These are phyloP conservation scores for Inga oerstediana DNA, from an alignment of 306 rosid genomes.

Conservation along the genomic window DNA sequence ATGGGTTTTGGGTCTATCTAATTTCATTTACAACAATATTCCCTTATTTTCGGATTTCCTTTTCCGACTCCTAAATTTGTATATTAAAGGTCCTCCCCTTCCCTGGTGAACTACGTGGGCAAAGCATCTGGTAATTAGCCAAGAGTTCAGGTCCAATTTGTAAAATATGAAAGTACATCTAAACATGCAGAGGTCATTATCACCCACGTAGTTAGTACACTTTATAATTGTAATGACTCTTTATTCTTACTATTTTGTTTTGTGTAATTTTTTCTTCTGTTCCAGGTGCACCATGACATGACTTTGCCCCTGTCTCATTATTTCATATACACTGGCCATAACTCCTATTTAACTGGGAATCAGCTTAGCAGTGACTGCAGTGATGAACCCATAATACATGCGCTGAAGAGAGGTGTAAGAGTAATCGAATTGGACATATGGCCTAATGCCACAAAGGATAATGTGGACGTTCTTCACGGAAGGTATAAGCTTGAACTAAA, in stretches of 20 bases:
- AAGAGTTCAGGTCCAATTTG: neutral
- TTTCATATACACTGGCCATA: slow-evolving; percentile 91
- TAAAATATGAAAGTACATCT: neutral
- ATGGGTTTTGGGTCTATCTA: neutral
- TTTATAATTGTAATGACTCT: slow-evolving; percentile 1
- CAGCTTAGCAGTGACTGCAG: slow-evolving; percentile 98
- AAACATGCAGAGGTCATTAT: neutral
- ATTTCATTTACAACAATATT: neutral
- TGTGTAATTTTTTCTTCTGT: slow-evolving; percentile 25
- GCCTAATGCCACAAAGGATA: slow-evolving; percentile 86
- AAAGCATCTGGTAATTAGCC: neutral
- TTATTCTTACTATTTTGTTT: slow-evolving; percentile 35
- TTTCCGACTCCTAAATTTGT: neutral
- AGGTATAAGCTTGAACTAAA: slow-evolving; percentile 46
- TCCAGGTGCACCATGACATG: slow-evolving; percentile 93
- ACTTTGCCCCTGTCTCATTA: slow-evolving; percentile 86
- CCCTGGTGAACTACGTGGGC: neutral
- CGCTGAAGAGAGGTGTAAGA: slow-evolving; percentile 82
- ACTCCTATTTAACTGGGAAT: slow-evolving; percentile 94
- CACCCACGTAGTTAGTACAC: neutral
- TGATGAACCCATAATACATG: slow-evolving; percentile 78
- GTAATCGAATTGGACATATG: slow-evolving; percentile 95
- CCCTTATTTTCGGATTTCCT: neutral
- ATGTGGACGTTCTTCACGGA: slow-evolving; percentile 93
- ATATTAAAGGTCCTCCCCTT: neutral